A percentile compares a stretch with the other conserved stretches of the same genome.
Evolutionary conservation across 2,329 filamentous ascomycete genomes (phyloP).

Genomic region (Herpotrichia juniperi): DNA sequence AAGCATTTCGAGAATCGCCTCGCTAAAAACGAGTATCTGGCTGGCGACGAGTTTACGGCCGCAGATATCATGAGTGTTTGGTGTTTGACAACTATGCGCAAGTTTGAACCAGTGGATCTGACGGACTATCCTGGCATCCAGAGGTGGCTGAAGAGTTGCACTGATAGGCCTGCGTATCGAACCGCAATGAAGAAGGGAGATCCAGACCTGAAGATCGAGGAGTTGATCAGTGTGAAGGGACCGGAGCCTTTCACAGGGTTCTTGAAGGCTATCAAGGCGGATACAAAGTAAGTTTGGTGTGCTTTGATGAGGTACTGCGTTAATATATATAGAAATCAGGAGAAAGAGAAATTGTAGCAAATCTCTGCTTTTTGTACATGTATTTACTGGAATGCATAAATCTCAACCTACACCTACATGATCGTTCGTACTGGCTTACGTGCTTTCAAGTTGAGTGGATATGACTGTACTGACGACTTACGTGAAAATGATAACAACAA

Average conservation of each 20-base stretch:
- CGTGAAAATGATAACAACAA: too few relatives aligned
- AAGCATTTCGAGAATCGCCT: slow-evolving; percentile 58
- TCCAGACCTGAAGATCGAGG: slow-evolving; percentile 48
- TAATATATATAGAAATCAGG: neutral
- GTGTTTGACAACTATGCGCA: slow-evolving; percentile 65
- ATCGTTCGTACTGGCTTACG: too few relatives aligned
- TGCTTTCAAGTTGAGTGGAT: too few relatives aligned
- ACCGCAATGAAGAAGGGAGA: slow-evolving; percentile 64
- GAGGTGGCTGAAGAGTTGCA: slow-evolving; percentile 35
- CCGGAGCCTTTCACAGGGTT: slow-evolving; percentile 20
- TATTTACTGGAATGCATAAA: neutral
- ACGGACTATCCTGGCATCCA: slow-evolving; percentile 36
- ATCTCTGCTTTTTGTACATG: neutral
- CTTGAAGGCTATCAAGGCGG: neutral
- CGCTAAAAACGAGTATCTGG: slow-evolving; percentile 58
- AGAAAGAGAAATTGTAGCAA: neutral
- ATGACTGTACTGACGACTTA: too few relatives aligned
- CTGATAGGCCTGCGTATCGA: slow-evolving; percentile 34
- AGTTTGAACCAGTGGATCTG: slow-evolving; percentile 53
- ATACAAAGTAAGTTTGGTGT: too few relatives aligned
- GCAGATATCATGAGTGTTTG: slow-evolving; percentile 71
- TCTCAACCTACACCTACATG: neutral
- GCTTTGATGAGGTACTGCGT: neutral
- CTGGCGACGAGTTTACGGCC: slow-evolving; percentile 66
- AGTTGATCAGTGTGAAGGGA: slow-evolving; percentile 33